Percentiles rank a stretch among this genome's conserved stretches.
These are phyloP conservation scores for Elsinoe ampelina DNA, from an alignment of 2,329 filamentous ascomycete species.

Conservation along the genomic window DNA sequence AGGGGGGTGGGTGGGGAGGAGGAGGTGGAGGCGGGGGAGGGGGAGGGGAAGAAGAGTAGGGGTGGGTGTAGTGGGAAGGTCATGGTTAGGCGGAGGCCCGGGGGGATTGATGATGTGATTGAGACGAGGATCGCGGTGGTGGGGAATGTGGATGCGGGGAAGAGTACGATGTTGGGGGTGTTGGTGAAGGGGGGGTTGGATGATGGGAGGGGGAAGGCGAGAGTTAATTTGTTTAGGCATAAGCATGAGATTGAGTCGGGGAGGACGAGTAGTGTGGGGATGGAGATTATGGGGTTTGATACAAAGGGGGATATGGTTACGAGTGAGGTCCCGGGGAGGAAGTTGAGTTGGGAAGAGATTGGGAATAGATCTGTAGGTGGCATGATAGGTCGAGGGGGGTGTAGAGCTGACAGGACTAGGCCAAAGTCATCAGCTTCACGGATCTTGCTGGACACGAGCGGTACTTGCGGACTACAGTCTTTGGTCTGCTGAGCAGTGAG, in stretches of 20 bases:
- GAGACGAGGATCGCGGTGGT: conserved; percentile 96
- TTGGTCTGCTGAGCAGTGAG: conserved; percentile 85
- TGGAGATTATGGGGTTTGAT: conserved; percentile 99
- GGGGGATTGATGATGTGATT: conserved; percentile 74
- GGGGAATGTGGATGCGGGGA: conserved; percentile 94
- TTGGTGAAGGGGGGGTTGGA: conserved; percentile 92
- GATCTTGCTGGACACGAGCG: conserved; percentile 93
- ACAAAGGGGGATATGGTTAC: conserved; percentile 72
- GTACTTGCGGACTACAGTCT: conserved; percentile 91
- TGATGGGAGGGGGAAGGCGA: conserved; percentile 84
- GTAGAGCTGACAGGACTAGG: conserved; percentile 26
- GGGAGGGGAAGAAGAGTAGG: conserved; percentile 54
- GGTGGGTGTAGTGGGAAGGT: conserved; percentile 70
- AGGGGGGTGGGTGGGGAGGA: conserved; percentile 73
- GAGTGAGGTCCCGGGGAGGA: conserved; percentile 73
- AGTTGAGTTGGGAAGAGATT: conserved; percentile 95
- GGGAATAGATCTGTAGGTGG: conserved; percentile 64
- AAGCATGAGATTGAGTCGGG: conserved; percentile 97
- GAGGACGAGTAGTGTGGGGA: conserved; percentile 88
- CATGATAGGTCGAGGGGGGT: not conserved
- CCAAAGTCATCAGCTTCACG: conserved; percentile 94
- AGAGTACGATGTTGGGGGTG: conserved; percentile 91
- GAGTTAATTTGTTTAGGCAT: conserved; percentile 92
- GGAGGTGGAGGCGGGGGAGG: conserved; percentile 51
- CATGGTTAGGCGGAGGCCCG: conserved; percentile 66